These are phyloP conservation scores for Mucor velutinosus DNA, from an alignment of 371 early-diverging fungal species.

Conservation along the genomic window DNA sequence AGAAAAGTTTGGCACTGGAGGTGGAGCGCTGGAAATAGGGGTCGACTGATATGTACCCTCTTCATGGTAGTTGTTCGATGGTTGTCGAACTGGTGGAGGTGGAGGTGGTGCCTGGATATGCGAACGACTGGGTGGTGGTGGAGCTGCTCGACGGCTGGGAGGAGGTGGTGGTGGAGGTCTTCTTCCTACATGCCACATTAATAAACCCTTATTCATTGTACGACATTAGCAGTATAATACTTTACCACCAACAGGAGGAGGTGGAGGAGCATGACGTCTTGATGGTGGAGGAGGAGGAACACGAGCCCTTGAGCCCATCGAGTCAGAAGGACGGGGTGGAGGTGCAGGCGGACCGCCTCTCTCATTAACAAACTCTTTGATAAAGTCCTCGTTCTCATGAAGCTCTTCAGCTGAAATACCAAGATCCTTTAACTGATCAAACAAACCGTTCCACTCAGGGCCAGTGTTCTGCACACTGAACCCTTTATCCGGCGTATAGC, in stretches of 20 bases:
- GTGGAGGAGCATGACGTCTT: conserved; percentile 31
- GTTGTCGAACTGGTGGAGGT: conserved; percentile 6
- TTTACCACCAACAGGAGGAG: conserved; percentile 43
- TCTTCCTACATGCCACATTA: conserved; percentile 27
- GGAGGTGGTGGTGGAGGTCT: conserved; percentile 50
- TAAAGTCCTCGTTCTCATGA: conserved; percentile 48
- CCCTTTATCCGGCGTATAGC: conserved; percentile 80
- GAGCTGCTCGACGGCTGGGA: conserved; percentile 8
- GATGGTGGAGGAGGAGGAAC: conserved; percentile 43
- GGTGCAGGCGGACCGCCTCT: conserved; percentile 41
- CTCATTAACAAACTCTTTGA: conserved; percentile 48
- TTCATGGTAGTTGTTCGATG: neutral
- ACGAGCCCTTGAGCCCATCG: conserved; percentile 7
- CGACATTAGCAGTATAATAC: neutral
- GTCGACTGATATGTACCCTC: neutral
- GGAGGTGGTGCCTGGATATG: neutral
- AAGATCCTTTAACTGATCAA: conserved; percentile 48
- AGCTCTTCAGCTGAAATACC: conserved; percentile 51
- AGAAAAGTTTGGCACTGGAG: neutral
- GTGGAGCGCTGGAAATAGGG: conserved; percentile 2
- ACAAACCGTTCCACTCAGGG: conserved; percentile 78
- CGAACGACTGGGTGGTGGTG: conserved; percentile 10
- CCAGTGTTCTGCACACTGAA: conserved; percentile 83
- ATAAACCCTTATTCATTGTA: neutral
- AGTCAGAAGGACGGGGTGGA: conserved; percentile 23